phyloP scores from a whole-genome alignment of 148 eudicot species.

The Rhododendron mucronatum region DNA sequence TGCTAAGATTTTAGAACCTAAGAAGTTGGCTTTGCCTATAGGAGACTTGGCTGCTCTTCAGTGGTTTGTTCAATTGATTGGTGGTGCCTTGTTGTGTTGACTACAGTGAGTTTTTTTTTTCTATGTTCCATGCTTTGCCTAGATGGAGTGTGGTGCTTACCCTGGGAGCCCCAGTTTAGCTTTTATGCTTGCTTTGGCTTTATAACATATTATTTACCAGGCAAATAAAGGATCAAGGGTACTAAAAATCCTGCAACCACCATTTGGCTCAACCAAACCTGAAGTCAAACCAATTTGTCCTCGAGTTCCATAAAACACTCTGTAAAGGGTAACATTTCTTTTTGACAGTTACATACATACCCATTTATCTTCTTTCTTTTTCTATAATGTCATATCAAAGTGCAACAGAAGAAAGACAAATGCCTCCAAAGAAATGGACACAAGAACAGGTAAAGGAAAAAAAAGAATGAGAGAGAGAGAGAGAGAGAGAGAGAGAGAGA shows the following conservation, averaged over 20 bases:
- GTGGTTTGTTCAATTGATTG: background rate
- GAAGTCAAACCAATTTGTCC: background rate
- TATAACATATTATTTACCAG: background rate
- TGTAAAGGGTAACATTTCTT: background rate
- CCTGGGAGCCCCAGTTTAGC: background rate
- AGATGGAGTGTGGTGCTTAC: background rate
- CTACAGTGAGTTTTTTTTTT: background rate
- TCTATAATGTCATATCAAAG: background rate
- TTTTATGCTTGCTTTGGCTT: background rate
- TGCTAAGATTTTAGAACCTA: background rate
- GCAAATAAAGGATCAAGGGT: background rate
- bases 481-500: background rate
- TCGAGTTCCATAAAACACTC: background rate
- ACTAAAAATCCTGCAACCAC: background rate
- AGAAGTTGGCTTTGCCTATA: background rate
- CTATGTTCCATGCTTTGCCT: background rate
- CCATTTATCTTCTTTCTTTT: background rate
- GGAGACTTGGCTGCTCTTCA: background rate
- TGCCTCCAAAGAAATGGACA: background rate
- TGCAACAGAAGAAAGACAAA: background rate
- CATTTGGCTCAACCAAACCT: background rate
- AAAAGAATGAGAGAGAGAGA: background rate
- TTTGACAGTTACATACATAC: background rate
- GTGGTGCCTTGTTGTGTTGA: background rate
- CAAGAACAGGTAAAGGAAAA: background rate